Evolutionary conservation across 768 basidiomycete genomes (phyloP).

Genomic region (Boletus subcaerulescens): DNA sequence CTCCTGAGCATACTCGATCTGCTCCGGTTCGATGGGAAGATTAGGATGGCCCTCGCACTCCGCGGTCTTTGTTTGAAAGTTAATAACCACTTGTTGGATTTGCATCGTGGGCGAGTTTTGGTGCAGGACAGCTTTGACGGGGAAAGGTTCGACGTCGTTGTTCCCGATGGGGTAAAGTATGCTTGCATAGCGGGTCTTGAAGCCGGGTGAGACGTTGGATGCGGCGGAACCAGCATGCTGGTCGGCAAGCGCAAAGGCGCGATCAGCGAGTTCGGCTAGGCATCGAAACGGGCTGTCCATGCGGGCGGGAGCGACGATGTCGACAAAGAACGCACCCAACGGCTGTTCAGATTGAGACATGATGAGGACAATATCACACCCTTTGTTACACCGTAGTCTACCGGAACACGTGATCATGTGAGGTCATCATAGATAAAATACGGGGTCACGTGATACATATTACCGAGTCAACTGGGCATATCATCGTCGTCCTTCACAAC

Average conservation of each 20-base stretch:
- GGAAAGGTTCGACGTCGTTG: not conserved
- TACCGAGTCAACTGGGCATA: not conserved
- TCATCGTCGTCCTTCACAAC: conserved; percentile 32
- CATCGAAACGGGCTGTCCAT: conserved; percentile 3
- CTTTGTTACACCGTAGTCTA: too few species aligned
- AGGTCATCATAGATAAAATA: not conserved
- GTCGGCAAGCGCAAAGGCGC: conserved; percentile 15
- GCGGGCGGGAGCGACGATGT: conserved; percentile 5
- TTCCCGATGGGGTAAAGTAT: conserved; percentile 13
- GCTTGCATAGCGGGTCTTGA: conserved; percentile 14
- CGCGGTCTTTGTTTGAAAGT: conserved; percentile 16
- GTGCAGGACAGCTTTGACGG: conserved; percentile 14
- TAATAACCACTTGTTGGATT: conserved; percentile 11
- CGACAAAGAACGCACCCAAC: conserved; percentile 14
- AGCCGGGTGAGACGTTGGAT: not conserved
- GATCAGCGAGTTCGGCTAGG: conserved; percentile 20
- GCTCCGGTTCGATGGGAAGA: conserved; percentile 17
- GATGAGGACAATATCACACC: not conserved
- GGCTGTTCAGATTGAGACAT: conserved; percentile 13
- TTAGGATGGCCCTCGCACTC: conserved; percentile 11
- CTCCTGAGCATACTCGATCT: conserved; percentile 15
- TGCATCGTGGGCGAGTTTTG: conserved; percentile 8
- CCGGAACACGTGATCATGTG: not conserved
- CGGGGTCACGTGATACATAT: not conserved
- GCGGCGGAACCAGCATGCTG: not conserved